phyloP scores from a whole-genome alignment of 2,329 filamentous ascomycete species.

The Colletotrichum karsti region DNA sequence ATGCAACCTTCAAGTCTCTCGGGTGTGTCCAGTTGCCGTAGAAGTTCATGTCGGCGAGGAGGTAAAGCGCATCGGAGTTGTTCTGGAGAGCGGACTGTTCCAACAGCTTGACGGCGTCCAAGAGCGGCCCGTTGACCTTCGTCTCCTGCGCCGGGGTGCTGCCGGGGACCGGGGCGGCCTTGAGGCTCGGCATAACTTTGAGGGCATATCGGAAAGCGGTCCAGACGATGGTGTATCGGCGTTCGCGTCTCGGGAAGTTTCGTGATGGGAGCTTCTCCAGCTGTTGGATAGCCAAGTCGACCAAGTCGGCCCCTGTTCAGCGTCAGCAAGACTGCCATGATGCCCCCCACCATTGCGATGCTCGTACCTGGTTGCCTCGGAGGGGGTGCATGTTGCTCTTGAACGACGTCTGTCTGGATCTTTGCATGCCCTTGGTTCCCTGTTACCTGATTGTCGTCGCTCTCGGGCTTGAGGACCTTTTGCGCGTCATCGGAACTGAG shows the following conservation, averaged over 20 bases:
- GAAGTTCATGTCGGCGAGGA: slow-evolving; percentile 95
- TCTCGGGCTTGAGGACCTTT: slow-evolving; percentile 42
- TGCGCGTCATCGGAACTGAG: slow-evolving; percentile 49
- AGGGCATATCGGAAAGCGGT: slow-evolving; percentile 52
- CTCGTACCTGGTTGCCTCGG: slow-evolving; percentile 47
- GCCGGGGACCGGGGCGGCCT: slow-evolving; percentile 54
- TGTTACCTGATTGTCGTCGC: slow-evolving; percentile 38
- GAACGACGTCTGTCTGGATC: slow-evolving; percentile 39
- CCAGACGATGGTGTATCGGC: slow-evolving; percentile 53
- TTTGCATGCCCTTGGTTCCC: slow-evolving; percentile 42
- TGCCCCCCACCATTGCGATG: slow-evolving; percentile 8
- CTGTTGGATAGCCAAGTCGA: slow-evolving; percentile 60
- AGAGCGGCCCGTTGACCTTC: slow-evolving; percentile 51
- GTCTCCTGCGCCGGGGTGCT: slow-evolving; percentile 39
- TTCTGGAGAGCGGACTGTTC: slow-evolving; percentile 61
- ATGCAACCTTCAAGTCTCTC: slow-evolving; percentile 80
- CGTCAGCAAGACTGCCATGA: background rate
- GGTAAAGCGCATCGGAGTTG: slow-evolving; percentile 85
- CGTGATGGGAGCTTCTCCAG: slow-evolving; percentile 59
- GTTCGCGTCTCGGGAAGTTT: slow-evolving; percentile 51
- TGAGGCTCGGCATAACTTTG: slow-evolving; percentile 59
- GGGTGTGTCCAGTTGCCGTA: slow-evolving; percentile 94
- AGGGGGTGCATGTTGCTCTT: slow-evolving; percentile 36
- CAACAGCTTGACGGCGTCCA: slow-evolving; percentile 61
- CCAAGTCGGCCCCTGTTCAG: slow-evolving; percentile 57